These are phyloP conservation scores for Orbilia blumenaviensis DNA, from an alignment of 2,329 filamentous ascomycete genomes.

Conservation along the genomic window DNA sequence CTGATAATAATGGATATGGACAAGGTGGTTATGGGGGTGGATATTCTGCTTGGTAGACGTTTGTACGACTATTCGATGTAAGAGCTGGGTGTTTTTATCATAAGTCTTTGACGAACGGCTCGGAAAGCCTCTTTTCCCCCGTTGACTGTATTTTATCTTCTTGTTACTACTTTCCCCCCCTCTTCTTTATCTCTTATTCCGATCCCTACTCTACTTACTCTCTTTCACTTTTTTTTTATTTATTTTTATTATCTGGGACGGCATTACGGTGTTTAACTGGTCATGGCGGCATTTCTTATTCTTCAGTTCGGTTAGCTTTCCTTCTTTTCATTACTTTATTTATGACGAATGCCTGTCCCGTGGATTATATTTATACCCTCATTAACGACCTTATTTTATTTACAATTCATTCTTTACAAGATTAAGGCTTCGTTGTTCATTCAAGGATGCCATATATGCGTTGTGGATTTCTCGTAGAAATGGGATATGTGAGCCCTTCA, in stretches of 20 bases:
- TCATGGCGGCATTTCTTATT: slow-evolving; percentile 26
- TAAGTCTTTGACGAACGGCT: not conserved
- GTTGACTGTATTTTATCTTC: not conserved
- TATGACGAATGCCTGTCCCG: slow-evolving; percentile 12
- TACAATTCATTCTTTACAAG: slow-evolving; percentile 9
- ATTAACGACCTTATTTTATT: slow-evolving; percentile 38
- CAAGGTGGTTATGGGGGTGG: slow-evolving; percentile 28
- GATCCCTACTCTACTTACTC: not conserved
- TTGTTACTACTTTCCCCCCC: not conserved
- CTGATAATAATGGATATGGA: slow-evolving; percentile 15
- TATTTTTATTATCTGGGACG: slow-evolving; percentile 19
- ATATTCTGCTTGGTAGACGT: slow-evolving; percentile 18
- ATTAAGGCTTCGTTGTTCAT: not conserved
- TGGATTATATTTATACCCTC: slow-evolving; percentile 36
- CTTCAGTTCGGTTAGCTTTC: not conserved
- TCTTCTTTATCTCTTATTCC: not conserved
- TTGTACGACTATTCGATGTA: not conserved
- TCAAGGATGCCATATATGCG: not conserved
- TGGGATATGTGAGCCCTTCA: too few species aligned
- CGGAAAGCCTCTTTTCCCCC: not conserved
- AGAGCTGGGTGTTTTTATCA: not conserved
- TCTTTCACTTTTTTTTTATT: not conserved
- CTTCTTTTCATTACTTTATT: slow-evolving; percentile 5
- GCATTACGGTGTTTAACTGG: slow-evolving; percentile 38
- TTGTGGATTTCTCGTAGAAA: too few species aligned